These are phyloP conservation scores for Rhizophlyctis rosea DNA, from an alignment of 192 early-diverging fungal genomes.

Conservation along the genomic window DNA sequence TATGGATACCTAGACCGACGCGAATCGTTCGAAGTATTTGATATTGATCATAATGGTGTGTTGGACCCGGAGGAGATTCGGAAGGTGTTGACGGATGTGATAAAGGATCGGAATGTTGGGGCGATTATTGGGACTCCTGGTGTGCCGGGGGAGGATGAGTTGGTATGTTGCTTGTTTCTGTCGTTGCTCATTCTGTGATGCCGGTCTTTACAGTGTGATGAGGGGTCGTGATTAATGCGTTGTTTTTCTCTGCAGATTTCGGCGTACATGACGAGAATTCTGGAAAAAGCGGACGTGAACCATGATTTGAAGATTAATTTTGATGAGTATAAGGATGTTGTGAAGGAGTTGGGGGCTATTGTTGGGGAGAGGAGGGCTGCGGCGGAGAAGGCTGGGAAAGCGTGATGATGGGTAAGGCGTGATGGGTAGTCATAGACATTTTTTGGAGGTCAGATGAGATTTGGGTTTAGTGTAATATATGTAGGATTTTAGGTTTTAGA, in stretches of 20 bases:
- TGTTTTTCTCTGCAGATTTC: slow-evolving; percentile 37
- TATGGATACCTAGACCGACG: slow-evolving; percentile 46
- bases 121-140: background rate
- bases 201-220: too few relatives aligned
- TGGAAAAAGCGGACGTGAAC: slow-evolving; percentile 33
- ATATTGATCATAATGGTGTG: slow-evolving; percentile 45
- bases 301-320: slow-evolving; percentile 31
- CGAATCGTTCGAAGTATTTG: slow-evolving; percentile 49
- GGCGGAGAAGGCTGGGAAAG: too few relatives aligned
- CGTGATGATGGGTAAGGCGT: too few relatives aligned
- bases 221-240: too few relatives aligned
- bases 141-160: background rate
- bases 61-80: slow-evolving; percentile 38
- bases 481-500: too few relatives aligned
- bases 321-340: slow-evolving; percentile 39
- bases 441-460: too few relatives aligned
- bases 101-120: background rate
- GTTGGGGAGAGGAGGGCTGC: slow-evolving; percentile 37
- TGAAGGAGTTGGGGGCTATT: slow-evolving; percentile 42
- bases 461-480: too few relatives aligned
- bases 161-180: background rate
- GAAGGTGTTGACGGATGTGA: slow-evolving; percentile 30
- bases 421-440: too few relatives aligned
- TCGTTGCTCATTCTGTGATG: too few relatives aligned
- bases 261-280: slow-evolving; percentile 28